These are phyloP conservation scores for Populus hybrid DNA, from an alignment of 441 rosid species.

Conservation along the genomic window DNA sequence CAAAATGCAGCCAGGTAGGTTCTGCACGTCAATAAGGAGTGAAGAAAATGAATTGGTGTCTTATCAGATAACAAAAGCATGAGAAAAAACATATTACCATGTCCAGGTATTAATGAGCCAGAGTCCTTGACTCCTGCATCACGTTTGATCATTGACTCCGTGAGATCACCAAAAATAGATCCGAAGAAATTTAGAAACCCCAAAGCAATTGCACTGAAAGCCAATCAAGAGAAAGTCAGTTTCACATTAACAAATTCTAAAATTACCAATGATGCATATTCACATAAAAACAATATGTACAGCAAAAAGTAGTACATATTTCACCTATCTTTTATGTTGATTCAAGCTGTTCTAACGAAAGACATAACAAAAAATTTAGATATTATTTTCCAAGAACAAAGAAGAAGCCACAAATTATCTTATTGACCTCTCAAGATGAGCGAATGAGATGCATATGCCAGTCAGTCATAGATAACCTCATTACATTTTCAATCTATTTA, in stretches of 20 bases:
- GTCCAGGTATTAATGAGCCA: conserved; percentile 94
- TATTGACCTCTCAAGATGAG: neutral
- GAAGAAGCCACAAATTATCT: neutral
- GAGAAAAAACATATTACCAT: conserved; percentile 49
- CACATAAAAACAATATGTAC: neutral
- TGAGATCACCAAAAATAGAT: conserved; percentile 92
- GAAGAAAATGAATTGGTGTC: neutral
- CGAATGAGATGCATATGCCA: neutral
- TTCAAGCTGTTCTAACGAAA: neutral
- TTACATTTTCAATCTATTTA: no score
- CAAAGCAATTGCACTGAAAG: conserved; percentile 72
- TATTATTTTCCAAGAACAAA: neutral
- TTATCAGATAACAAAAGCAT: neutral
- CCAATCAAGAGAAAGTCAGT: conserved; percentile 26
- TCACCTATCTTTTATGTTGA: neutral
- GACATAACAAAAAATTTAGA: neutral
- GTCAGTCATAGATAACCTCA: neutral
- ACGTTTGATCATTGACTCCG: conserved; percentile 94
- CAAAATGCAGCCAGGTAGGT: neutral
- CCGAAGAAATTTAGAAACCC: conserved; percentile 89
- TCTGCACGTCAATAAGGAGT: neutral
- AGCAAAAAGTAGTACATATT: neutral
- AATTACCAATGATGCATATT: neutral
- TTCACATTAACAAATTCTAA: neutral
- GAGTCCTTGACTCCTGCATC: conserved; percentile 99